These are phyloP conservation scores for Avena eriantha DNA, from an alignment of 176 grass and related monocot species.

Conservation along the genomic window DNA sequence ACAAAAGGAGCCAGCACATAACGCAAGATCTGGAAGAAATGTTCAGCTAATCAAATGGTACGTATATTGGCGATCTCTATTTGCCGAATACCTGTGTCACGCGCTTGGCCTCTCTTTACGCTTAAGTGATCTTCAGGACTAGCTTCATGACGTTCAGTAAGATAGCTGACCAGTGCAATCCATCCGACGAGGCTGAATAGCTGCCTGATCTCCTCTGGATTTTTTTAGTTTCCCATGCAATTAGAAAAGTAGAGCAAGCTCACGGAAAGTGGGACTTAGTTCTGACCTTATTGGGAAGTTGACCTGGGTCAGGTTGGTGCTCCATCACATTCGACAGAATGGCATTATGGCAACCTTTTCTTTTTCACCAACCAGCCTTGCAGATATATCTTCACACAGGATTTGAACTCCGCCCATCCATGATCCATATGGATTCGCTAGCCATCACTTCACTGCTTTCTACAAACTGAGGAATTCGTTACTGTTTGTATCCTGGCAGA, in stretches of 20 bases:
- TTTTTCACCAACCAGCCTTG: constrained; percentile 8
- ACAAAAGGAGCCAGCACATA: background rate
- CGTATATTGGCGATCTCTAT: too few relatives aligned
- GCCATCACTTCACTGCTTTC: background rate
- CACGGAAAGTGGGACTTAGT: background rate
- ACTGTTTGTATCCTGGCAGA: background rate
- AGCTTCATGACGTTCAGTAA: background rate
- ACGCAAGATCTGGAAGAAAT: background rate
- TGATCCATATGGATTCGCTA: background rate
- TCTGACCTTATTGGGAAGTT: constrained; percentile 30
- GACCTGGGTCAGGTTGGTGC: constrained; percentile 1
- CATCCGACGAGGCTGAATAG: background rate
- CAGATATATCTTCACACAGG: background rate
- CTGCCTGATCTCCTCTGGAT: background rate
- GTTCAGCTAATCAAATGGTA: background rate
- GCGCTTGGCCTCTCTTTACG: background rate
- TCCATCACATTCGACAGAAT: background rate
- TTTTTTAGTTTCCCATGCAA: background rate
- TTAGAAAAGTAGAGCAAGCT: background rate
- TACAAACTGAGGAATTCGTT: background rate
- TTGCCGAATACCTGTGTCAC: background rate
- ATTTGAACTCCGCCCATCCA: background rate
- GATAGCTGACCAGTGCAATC: background rate
- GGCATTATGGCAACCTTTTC: background rate
- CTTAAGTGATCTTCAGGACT: background rate